Evolutionary conservation across 345 rosid genomes (phyloP).

Genomic region (Populus pruinosa): DNA sequence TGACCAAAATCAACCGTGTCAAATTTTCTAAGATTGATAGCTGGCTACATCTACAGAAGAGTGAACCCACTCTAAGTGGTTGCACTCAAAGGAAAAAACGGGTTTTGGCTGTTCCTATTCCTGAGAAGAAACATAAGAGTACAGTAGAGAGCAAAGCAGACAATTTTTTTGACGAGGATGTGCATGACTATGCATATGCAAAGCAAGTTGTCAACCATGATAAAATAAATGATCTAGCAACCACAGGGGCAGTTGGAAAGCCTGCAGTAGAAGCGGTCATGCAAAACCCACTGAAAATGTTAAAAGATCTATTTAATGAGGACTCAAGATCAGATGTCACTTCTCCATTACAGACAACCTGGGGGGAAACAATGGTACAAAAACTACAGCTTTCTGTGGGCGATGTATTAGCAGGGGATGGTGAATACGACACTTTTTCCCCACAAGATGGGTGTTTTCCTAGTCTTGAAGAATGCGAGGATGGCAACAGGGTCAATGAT

Average conservation of each 20-base stretch:
- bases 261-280: conserved; percentile 19
- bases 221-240: conserved; percentile 12
- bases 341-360: conserved; percentile 24
- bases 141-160: conserved; percentile 19
- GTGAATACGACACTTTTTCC: conserved; percentile 14
- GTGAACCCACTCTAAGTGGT: conserved; percentile 15
- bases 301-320: conserved; percentile 45
- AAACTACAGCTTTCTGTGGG: conserved; percentile 11
- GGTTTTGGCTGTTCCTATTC: conserved; percentile 33
- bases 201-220: conserved; percentile 14
- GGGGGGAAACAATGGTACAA: conserved; percentile 23
- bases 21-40: conserved; percentile 39
- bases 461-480: neutral
- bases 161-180: neutral
- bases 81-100: conserved; percentile 30
- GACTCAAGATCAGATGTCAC: conserved; percentile 19
- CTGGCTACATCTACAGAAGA: conserved; percentile 47
- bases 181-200: conserved; percentile 9
- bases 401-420: conserved; percentile 7
- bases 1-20: conserved; percentile 12
- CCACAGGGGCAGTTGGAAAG: conserved; percentile 19
- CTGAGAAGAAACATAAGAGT: conserved; percentile 20
- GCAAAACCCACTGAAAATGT: conserved; percentile 26
- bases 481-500: neutral
- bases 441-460: conserved; percentile 14